Evolutionary conservation across 768 basidiomycete species (phyloP).

Genomic region (Mycena chlorophos): DNA sequence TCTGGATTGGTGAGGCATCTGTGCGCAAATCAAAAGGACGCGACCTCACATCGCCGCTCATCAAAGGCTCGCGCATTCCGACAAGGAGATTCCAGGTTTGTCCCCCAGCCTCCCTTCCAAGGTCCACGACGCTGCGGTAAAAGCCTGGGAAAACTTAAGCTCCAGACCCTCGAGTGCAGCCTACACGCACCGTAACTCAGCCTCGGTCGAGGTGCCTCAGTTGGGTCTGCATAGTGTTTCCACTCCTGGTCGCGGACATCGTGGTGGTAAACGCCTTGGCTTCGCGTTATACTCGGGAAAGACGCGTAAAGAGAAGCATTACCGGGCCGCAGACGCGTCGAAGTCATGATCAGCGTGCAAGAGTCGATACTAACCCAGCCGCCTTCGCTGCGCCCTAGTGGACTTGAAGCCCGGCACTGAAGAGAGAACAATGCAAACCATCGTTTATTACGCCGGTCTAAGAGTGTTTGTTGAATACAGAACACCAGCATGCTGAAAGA

Average conservation of each 20-base stretch:
- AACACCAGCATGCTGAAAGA: not conserved
- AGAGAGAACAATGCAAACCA: not conserved
- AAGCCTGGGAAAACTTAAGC: slow-evolving; percentile 10
- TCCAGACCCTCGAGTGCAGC: not conserved
- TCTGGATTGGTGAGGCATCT: not conserved
- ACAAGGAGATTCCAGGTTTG: slow-evolving; percentile 17
- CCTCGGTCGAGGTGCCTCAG: slow-evolving; percentile 9
- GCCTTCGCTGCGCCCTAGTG: slow-evolving; percentile 11
- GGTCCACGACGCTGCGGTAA: slow-evolving; percentile 19
- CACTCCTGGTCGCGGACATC: slow-evolving; percentile 12
- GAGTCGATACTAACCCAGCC: slow-evolving; percentile 18
- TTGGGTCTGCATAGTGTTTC: slow-evolving; percentile 9
- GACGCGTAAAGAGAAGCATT: not conserved
- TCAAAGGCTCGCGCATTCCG: slow-evolving; percentile 17
- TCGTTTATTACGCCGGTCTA: slow-evolving; percentile 21
- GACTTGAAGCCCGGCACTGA: not conserved
- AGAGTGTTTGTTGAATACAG: not conserved
- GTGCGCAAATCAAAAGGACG: not conserved
- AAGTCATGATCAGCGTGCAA: slow-evolving; percentile 13
- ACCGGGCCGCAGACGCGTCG: slow-evolving; percentile 17
- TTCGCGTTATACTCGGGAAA: not conserved
- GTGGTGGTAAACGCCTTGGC: slow-evolving; percentile 13
- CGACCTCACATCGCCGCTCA: slow-evolving; percentile 9
- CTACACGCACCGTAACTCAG: slow-evolving; percentile 9
- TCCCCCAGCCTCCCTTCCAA: slow-evolving; percentile 10